These are phyloP conservation scores for Penicillium brasilianum DNA, from an alignment of 2,329 filamentous ascomycete species.

Conservation along the genomic window DNA sequence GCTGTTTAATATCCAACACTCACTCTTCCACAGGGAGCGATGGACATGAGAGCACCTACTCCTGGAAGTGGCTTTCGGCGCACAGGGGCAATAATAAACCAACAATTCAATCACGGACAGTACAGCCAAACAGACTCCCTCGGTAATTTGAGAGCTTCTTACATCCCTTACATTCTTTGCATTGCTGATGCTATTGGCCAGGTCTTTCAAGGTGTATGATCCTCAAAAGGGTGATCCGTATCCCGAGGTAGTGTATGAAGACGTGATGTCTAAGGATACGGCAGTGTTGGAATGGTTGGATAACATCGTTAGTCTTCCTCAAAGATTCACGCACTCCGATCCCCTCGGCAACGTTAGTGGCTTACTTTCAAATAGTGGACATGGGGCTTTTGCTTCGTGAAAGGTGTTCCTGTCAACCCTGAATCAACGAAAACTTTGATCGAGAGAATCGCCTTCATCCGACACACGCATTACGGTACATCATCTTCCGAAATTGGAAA, in stretches of 20 bases:
- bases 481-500: not conserved
- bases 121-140: not conserved
- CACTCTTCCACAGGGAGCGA: slow-evolving; percentile 63
- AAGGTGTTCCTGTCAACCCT: slow-evolving; percentile 69
- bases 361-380: slow-evolving; percentile 56
- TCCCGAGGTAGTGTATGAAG: slow-evolving; percentile 65
- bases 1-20: slow-evolving; percentile 8
- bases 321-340: not conserved
- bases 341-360: not conserved
- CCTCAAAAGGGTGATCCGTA: slow-evolving; percentile 48
- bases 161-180: not conserved
- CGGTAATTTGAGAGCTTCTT: not conserved
- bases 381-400: slow-evolving; percentile 79
- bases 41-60: slow-evolving; percentile 70
- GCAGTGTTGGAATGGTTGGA: slow-evolving; percentile 67
- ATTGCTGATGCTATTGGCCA: slow-evolving; percentile 3
- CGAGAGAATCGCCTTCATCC: slow-evolving; percentile 81
- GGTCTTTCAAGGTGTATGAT: slow-evolving; percentile 14
- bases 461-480: slow-evolving; percentile 86
- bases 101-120: slow-evolving; percentile 30
- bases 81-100: slow-evolving; percentile 39
- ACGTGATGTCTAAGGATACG: slow-evolving; percentile 63
- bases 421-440: slow-evolving; percentile 76
- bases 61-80: slow-evolving; percentile 64
- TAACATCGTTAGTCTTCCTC: slow-evolving; percentile 56